A percentile compares a stretch with the other conserved stretches of the same genome.
Conservation (phyloP, 768 basidiomycete genomes). For the Flagelloscypha sp. region DNA sequence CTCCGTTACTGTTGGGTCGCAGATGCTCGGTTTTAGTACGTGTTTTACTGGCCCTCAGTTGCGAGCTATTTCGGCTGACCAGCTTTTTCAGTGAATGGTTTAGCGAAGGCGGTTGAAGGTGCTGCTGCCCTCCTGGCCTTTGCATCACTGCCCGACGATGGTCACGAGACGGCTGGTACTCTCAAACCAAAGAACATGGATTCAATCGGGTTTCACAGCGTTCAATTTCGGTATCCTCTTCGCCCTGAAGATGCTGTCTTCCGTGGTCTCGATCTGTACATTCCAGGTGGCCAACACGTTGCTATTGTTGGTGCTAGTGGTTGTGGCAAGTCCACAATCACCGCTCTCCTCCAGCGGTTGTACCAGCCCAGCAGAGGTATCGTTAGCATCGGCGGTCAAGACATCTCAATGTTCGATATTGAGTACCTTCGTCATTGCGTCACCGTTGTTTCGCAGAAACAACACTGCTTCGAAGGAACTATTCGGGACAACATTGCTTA, state of each 20-base stretch:
- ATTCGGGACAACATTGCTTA: slow-evolving; percentile 85
- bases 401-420: slow-evolving; percentile 65
- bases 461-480: slow-evolving; percentile 70
- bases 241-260: slow-evolving; percentile 56
- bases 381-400: slow-evolving; percentile 76
- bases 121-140: too few species aligned
- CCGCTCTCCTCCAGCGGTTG: slow-evolving; percentile 58
- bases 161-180: too few species aligned
- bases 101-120: too few species aligned
- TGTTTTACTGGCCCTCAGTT: too few species aligned
- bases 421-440: slow-evolving; percentile 59
- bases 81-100: too few species aligned
- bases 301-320: slow-evolving; percentile 77
- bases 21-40: slow-evolving; percentile 56
- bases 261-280: slow-evolving; percentile 52
- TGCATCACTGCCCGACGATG: too few species aligned
- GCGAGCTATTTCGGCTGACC: too few species aligned
- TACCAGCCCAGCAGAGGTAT: slow-evolving; percentile 61
- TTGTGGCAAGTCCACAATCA: slow-evolving; percentile 69
- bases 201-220: slow-evolving; percentile 46
- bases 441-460: slow-evolving; percentile 71
- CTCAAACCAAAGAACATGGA: too few species aligned
- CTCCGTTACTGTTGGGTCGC: slow-evolving; percentile 58
- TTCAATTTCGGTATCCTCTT: slow-evolving; percentile 69
- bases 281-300: slow-evolving; percentile 65